These are phyloP conservation scores for Spatholobus suberectus DNA, from an alignment of 306 rosid species.

Conservation along the genomic window DNA sequence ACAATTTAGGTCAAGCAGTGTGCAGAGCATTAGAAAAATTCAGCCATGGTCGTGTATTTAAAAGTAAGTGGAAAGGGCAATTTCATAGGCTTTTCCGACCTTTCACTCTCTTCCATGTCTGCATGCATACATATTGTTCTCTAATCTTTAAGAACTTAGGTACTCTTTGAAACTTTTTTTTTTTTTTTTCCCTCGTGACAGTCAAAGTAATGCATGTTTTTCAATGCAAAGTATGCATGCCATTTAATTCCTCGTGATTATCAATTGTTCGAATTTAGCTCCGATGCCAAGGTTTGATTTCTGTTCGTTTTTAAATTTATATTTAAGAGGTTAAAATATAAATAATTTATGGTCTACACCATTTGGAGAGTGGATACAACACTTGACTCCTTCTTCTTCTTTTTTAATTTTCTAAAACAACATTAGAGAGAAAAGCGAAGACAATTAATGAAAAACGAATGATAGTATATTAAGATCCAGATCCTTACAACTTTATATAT, in stretches of 20 bases:
- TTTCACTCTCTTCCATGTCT: conserved; percentile 15
- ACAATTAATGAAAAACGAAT: background rate
- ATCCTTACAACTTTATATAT: too few relatives aligned
- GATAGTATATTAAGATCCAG: background rate
- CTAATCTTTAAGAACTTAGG: background rate
- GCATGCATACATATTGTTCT: conserved; percentile 6
- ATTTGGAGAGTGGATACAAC: background rate
- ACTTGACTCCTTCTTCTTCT: background rate
- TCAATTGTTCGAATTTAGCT: conserved; percentile 6
- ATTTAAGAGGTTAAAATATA: background rate
- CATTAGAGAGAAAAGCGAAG: background rate
- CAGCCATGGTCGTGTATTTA: conserved; percentile 31
- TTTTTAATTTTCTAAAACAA: background rate
- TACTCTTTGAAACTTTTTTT: background rate
- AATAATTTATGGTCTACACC: background rate
- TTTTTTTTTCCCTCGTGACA: background rate
- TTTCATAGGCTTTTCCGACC: conserved; percentile 34
- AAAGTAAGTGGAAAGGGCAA: conserved; percentile 39
- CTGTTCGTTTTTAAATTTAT: background rate
- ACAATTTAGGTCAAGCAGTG: conserved; percentile 50
- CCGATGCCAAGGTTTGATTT: background rate
- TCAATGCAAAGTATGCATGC: background rate
- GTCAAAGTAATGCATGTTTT: background rate
- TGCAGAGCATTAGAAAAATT: conserved; percentile 40
- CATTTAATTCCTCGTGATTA: conserved; percentile 17